Percentiles rank a stretch among this genome's conserved stretches.
Conservation (phyloP, 805 yeast species). For the Candida glaebosa region DNA sequence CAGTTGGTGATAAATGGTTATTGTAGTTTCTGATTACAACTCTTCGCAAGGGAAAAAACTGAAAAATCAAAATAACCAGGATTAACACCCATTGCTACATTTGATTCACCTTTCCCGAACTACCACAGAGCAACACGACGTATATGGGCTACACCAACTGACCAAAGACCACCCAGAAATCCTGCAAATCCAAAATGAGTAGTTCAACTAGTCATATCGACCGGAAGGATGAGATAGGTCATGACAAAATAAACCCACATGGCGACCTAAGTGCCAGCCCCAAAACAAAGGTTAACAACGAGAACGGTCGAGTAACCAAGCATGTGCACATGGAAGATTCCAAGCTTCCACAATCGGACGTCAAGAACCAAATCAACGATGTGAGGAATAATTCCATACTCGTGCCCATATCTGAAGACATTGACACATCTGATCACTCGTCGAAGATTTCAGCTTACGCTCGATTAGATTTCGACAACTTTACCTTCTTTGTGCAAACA, state of each 20-base stretch:
- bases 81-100: neutral
- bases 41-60: neutral
- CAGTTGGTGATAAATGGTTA: too few relatives aligned
- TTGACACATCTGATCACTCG: constrained; percentile 10
- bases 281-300: neutral
- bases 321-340: too few relatives aligned
- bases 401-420: constrained; percentile 16
- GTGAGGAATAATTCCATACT: constrained; percentile 14
- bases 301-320: too few relatives aligned
- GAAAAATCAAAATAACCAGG: neutral
- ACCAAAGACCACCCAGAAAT: neutral
- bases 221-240: neutral
- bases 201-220: neutral
- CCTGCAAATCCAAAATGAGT: neutral
- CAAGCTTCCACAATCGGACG: too few relatives aligned
- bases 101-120: neutral
- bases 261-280: neutral
- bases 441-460: constrained; percentile 58
- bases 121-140: neutral
- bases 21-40: too few relatives aligned
- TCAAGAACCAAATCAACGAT: too few relatives aligned
- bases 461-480: constrained; percentile 83
- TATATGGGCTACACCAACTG: neutral
- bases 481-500: constrained; percentile 94
- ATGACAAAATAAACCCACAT: neutral